Base-by-base conservation (phyloP, 805 yeast species). In the Schwanniomyces vanrijiae region DNA sequence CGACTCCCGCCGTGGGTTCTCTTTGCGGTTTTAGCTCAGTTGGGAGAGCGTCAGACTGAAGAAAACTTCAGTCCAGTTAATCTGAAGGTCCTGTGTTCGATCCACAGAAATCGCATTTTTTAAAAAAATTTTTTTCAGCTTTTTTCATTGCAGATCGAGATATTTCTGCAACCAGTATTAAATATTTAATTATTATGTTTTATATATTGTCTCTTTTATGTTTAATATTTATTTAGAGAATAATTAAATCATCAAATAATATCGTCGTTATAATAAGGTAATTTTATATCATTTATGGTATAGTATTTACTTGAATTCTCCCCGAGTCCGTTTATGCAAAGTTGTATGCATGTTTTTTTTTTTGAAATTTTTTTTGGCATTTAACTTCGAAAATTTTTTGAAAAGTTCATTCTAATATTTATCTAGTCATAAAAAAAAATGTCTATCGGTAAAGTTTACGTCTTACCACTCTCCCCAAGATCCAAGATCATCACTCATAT, bases 401-500 rank as follows among this genome's bases (percentile, higher is more conserved):
- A n/a, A n/a, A 16, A 14, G 6, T 31, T 14, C 5, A 31, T n/a
- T n/a, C 6, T n/a, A n/a, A 31, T n/a, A 4, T 11, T n/a, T 5
- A 14, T 6, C 9, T 24, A 11, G 10, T n/a, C 6, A 31, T n/a
- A 16, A 5, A 35, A 4, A 18, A 46, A 45, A 40, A 86, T 86
- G 91, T 80, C 90, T 42, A 77, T 75, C 64, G 89, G 90, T 62
- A 83, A 84, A 55, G 69, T 85, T 58, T 86, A 76, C 71, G 73
- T 78, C 50, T 56, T 56, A 50, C 55, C 56, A 6, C 45, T 59
- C 41, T 54, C 66, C 22, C 64, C 75, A 29, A 68, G 69, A 53
- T 84, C 80, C 37, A 13, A 21, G 6, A 14, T 37, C n/a, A 8
- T 37, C 19, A 5, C 13, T 37, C 19, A 37, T 20, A 64, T 87